phyloP scores from a whole-genome alignment of 2,329 filamentous ascomycete species.

The Cladosporium sp. region DNA sequence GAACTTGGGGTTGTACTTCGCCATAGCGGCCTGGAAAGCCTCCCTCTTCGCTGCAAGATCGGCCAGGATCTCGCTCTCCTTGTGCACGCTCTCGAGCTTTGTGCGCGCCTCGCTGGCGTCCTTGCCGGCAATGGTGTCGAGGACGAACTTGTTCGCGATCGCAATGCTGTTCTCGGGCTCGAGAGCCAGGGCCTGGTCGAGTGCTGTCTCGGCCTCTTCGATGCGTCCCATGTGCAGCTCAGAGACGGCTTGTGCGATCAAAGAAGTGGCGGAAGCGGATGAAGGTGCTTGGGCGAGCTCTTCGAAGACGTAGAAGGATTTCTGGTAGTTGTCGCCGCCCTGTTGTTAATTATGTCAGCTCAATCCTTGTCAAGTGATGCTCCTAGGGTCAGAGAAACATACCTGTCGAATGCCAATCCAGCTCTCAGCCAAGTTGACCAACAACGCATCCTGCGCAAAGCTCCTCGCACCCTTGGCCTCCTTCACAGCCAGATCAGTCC shows the following conservation, averaged over 20 bases:
- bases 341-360: slow-evolving; percentile 40
- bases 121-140: slow-evolving; percentile 76
- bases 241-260: slow-evolving; percentile 85
- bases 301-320: slow-evolving; percentile 96
- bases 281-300: slow-evolving; percentile 87
- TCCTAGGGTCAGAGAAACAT: slow-evolving; percentile 38
- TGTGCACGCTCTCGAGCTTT: slow-evolving; percentile 58
- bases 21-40: slow-evolving; percentile 82
- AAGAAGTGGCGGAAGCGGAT: slow-evolving; percentile 71
- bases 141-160: slow-evolving; percentile 79
- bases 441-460: slow-evolving; percentile 92
- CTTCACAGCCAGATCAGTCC: slow-evolving; percentile 85
- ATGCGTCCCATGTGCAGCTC: slow-evolving; percentile 87
- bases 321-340: slow-evolving; percentile 95
- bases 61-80: slow-evolving; percentile 68
- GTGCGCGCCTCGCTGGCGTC: slow-evolving; percentile 60
- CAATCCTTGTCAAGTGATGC: not conserved
- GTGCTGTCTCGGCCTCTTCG: slow-evolving; percentile 84
- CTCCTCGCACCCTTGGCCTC: slow-evolving; percentile 83
- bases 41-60: slow-evolving; percentile 83
- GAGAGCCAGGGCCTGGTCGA: slow-evolving; percentile 77
- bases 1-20: slow-evolving; percentile 86
- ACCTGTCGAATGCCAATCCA: slow-evolving; percentile 91
- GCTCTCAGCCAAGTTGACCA: slow-evolving; percentile 92
- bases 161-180: slow-evolving; percentile 71